Percentiles rank a stretch among this genome's conserved stretches.
Evolutionary conservation across 805 yeast genomes (phyloP).

Genomic region (Candida maris): DNA sequence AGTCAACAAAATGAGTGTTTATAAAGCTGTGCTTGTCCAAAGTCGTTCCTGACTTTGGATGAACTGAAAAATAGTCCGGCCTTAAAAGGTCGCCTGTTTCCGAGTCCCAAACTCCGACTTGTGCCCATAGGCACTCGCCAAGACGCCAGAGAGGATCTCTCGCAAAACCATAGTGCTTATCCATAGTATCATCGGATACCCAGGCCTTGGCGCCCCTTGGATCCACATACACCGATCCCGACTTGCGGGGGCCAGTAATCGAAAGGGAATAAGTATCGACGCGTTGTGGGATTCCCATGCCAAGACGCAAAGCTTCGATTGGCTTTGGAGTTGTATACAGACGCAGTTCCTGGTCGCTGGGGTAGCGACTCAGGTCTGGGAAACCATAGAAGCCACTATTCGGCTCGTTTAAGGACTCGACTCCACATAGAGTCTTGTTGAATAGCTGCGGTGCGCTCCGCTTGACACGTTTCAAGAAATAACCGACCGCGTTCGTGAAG

Average conservation of each 20-base stretch:
- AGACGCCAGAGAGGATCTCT: slow-evolving; percentile 62
- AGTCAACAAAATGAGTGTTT: slow-evolving; percentile 62
- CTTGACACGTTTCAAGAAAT: slow-evolving; percentile 41
- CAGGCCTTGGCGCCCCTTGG: slow-evolving; percentile 70
- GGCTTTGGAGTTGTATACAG: slow-evolving; percentile 83
- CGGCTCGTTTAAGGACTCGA: slow-evolving; percentile 87
- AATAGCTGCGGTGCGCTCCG: slow-evolving; percentile 42
- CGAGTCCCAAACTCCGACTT: slow-evolving; percentile 72
- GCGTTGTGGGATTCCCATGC: slow-evolving; percentile 68
- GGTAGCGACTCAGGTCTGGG: slow-evolving; percentile 49
- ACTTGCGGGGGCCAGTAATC: slow-evolving; percentile 70
- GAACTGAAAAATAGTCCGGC: slow-evolving; percentile 49
- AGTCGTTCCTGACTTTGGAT: slow-evolving; percentile 35
- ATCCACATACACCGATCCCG: slow-evolving; percentile 53
- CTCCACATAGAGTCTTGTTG: slow-evolving; percentile 57
- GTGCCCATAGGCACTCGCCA: slow-evolving; percentile 79
- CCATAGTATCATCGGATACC: slow-evolving; percentile 54
- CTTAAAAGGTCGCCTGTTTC: slow-evolving; percentile 36
- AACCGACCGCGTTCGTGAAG: slow-evolving; percentile 51
- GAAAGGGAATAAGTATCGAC: slow-evolving; percentile 72
- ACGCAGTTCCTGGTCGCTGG: slow-evolving; percentile 61
- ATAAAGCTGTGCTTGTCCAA: slow-evolving; percentile 55
- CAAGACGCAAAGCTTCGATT: slow-evolving; percentile 67
- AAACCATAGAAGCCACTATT: slow-evolving; percentile 70
- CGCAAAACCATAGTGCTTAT: slow-evolving; percentile 65